These are phyloP conservation scores for Cetradonia linearis DNA, from an alignment of 495 filamentous ascomycete species.

Conservation along the genomic window DNA sequence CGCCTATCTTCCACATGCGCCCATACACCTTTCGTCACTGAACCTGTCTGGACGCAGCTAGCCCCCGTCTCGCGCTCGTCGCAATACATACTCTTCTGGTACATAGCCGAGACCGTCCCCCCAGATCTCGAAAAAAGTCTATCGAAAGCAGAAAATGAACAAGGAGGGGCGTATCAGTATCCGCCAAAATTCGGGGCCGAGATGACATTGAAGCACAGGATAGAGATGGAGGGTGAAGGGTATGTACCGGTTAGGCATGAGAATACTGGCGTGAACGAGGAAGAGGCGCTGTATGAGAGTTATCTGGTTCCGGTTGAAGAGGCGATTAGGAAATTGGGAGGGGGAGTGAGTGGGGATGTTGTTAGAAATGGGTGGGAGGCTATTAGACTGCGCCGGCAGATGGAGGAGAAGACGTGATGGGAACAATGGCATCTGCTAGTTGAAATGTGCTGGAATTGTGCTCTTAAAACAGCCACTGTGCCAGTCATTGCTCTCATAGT, in stretches of 20 bases:
- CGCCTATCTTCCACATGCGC: constrained; percentile 16
- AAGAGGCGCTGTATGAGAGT: constrained; percentile 35
- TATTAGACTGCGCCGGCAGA: constrained; percentile 25
- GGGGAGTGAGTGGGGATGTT: constrained; percentile 33
- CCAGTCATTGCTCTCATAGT: no score
- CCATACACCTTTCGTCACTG: constrained; percentile 26
- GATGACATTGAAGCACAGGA: constrained; percentile 30
- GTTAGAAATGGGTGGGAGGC: constrained; percentile 36
- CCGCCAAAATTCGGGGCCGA: constrained; percentile 26
- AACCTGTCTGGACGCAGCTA: constrained; percentile 38
- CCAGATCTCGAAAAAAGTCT: constrained; percentile 28
- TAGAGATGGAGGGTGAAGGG: constrained; percentile 30
- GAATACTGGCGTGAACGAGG: constrained; percentile 37
- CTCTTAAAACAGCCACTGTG: no score
- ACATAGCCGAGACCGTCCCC: constrained; percentile 41
- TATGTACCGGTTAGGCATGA: constrained; percentile 35
- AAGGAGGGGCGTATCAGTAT: constrained; percentile 20
- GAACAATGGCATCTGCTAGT: no score
- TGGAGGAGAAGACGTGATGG: constrained; percentile 22
- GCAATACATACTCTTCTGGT: constrained; percentile 43
- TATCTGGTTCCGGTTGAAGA: constrained; percentile 34
- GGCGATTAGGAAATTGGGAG: constrained; percentile 32
- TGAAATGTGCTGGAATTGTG: no score
- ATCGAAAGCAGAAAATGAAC: constrained; percentile 4
- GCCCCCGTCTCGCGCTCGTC: constrained; percentile 23